These are phyloP conservation scores for Cryptosporidium viatorum DNA, from an alignment of 169 alveolate genomes.

Conservation along the genomic window DNA sequence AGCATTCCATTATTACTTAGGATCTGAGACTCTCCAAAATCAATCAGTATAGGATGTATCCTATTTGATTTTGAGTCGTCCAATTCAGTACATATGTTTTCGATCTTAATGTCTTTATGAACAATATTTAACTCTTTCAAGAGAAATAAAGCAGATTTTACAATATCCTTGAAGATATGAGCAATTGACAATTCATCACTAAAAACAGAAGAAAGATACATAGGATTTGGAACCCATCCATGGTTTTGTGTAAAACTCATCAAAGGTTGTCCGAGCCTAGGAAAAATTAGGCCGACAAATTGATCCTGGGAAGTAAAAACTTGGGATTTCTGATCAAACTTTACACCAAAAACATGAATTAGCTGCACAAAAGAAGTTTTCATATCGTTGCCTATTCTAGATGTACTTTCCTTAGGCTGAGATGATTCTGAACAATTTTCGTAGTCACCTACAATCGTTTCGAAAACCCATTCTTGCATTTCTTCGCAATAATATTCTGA, in stretches of 20 bases:
- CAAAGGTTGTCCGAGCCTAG: constrained; percentile 32
- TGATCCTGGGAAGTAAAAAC: constrained; percentile 19
- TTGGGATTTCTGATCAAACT: constrained; percentile 20
- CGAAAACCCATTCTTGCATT: constrained; percentile 14
- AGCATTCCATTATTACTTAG: constrained; percentile 2
- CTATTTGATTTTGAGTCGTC: not conserved
- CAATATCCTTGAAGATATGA: constrained; percentile 10
- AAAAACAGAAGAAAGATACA: constrained; percentile 1
- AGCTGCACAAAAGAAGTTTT: constrained; percentile 30
- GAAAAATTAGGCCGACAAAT: constrained; percentile 30
- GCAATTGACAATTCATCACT: constrained; percentile 25
- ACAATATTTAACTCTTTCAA: constrained; percentile 34
- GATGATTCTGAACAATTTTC: not conserved
- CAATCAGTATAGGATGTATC: constrained; percentile 28
- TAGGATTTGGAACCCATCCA: constrained; percentile 31
- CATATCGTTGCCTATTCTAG: not conserved
- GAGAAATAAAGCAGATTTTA: not conserved
- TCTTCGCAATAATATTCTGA: constrained; percentile 21
- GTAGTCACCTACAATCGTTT: not conserved
- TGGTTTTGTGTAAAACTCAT: constrained; percentile 21
- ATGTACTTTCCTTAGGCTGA: not conserved
- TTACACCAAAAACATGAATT: constrained; percentile 48
- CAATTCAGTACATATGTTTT: constrained; percentile 24
- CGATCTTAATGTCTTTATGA: constrained; percentile 64
- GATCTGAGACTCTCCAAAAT: constrained; percentile 67